A percentile compares a stretch with the other conserved stretches of the same genome.
Evolutionary conservation across 192 early-diverging fungal species (phyloP).

Genomic region (Backusella parvicylindrica): DNA sequence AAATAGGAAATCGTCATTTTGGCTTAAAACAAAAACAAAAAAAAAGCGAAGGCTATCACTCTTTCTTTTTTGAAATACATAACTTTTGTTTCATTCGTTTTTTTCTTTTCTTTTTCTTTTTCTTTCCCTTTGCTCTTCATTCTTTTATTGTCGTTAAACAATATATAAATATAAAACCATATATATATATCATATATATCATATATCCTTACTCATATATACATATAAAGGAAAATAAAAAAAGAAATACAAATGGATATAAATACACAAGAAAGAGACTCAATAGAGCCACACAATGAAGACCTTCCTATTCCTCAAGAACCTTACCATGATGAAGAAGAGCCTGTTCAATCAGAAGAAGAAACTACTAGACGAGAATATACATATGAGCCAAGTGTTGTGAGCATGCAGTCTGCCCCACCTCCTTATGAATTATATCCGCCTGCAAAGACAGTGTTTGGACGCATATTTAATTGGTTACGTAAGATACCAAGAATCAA

Average conservation of each 20-base stretch:
- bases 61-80: not conserved
- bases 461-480: slow-evolving; percentile 32
- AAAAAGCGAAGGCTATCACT: not conserved
- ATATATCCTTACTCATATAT: not conserved
- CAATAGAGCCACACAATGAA: not conserved
- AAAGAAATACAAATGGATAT: not conserved
- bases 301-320: not conserved
- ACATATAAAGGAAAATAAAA: not conserved
- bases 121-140: not conserved
- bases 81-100: not conserved
- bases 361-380: not conserved
- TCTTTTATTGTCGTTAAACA: not conserved
- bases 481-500: slow-evolving; percentile 28
- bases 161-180: not conserved
- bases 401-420: slow-evolving; percentile 33
- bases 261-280: not conserved
- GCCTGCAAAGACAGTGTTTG: slow-evolving; percentile 20
- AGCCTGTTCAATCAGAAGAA: not conserved
- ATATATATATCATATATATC: too few species aligned
- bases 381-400: slow-evolving; percentile 22
- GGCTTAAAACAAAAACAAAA: slow-evolving; percentile 4
- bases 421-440: slow-evolving; percentile 37
- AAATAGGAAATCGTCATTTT: not conserved
- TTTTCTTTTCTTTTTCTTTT: not conserved
- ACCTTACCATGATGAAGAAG: slow-evolving; percentile 11